Evolutionary conservation across 192 early-diverging fungal species (phyloP).

Genomic region (Podila epicladia): DNA sequence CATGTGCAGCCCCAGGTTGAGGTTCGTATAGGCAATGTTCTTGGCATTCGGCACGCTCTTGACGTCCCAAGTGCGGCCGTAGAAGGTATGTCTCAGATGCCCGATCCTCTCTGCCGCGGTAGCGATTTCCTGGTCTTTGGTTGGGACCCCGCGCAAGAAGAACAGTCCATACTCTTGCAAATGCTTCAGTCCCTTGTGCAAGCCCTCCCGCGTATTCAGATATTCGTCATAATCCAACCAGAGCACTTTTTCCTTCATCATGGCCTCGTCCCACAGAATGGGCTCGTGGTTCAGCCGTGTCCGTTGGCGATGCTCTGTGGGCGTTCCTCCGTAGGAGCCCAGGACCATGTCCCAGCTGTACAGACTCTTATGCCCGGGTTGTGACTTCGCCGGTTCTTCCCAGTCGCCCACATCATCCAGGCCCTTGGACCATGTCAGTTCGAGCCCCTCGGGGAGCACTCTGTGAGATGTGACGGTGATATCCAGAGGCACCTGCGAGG

Average conservation of each 20-base stretch:
- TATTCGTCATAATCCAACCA: constrained; percentile 69
- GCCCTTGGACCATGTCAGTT: constrained; percentile 59
- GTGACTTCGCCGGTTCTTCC: constrained; percentile 30
- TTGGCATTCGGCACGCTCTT: constrained; percentile 76
- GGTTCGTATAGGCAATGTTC: constrained; percentile 87
- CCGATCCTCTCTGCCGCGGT: constrained; percentile 73
- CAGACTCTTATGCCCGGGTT: constrained; percentile 33
- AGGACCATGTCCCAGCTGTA: constrained; percentile 46
- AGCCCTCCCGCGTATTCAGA: constrained; percentile 58
- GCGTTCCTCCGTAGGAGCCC: constrained; percentile 33
- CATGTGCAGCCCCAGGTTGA: constrained; percentile 87
- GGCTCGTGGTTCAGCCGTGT: constrained; percentile 43
- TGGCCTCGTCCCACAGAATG: constrained; percentile 51
- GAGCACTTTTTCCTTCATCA: constrained; percentile 52
- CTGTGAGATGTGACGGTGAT: constrained; percentile 37
- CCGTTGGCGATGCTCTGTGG: constrained; percentile 13
- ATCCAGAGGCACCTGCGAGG: constrained; percentile 59
- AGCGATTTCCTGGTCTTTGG: constrained; percentile 64
- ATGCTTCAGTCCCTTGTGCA: constrained; percentile 65
- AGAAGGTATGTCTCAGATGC: constrained; percentile 76
- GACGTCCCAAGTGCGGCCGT: constrained; percentile 82
- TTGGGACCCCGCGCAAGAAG: constrained; percentile 74
- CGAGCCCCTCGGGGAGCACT: constrained; percentile 31
- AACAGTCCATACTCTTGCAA: constrained; percentile 73
- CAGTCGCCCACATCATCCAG: constrained; percentile 49